These are phyloP conservation scores for Meyerozyma elateridarum DNA, from an alignment of 1,139 yeast genomes.

Conservation along the genomic window DNA sequence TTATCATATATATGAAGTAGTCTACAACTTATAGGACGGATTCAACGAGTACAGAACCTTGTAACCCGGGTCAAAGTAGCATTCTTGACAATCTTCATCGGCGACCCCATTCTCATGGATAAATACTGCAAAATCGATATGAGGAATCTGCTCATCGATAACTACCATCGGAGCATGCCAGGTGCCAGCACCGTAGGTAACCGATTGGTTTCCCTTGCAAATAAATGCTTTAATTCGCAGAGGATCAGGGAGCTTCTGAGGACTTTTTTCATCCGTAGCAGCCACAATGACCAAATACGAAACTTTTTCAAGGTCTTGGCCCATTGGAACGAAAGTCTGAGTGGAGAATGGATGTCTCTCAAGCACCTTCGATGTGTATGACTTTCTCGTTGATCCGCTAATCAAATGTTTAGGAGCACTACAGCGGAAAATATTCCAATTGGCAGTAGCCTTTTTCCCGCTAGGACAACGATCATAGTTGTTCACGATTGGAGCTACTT, in stretches of 20 bases:
- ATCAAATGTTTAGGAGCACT: slow-evolving; percentile 66
- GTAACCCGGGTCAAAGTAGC: slow-evolving; percentile 61
- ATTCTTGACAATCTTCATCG: slow-evolving; percentile 80
- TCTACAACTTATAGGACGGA: slow-evolving; percentile 7
- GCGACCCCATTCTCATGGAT: slow-evolving; percentile 79
- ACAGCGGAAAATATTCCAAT: slow-evolving; percentile 82
- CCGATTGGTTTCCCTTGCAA: slow-evolving; percentile 80
- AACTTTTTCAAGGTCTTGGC: slow-evolving; percentile 43
- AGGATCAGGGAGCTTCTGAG: slow-evolving; percentile 54
- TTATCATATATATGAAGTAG: slow-evolving; percentile 28
- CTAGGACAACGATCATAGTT: slow-evolving; percentile 45
- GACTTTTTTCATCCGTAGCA: slow-evolving; percentile 37
- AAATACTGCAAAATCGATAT: slow-evolving; percentile 77
- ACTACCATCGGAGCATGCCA: slow-evolving; percentile 95
- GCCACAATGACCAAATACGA: slow-evolving; percentile 85
- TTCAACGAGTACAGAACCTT: slow-evolving; percentile 25
- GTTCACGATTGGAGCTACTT: slow-evolving; percentile 66
- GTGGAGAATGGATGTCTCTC: slow-evolving; percentile 92
- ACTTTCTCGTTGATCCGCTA: slow-evolving; percentile 15
- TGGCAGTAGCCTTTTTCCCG: slow-evolving; percentile 47
- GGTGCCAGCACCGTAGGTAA: slow-evolving; percentile 73
- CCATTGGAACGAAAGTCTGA: slow-evolving; percentile 89
- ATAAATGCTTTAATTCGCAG: slow-evolving; percentile 58
- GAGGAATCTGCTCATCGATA: slow-evolving; percentile 42
- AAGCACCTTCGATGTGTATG: slow-evolving; percentile 61